Evolutionary conservation across 306 rosid genomes (phyloP).

Genomic region (Cucumis melo): DNA sequence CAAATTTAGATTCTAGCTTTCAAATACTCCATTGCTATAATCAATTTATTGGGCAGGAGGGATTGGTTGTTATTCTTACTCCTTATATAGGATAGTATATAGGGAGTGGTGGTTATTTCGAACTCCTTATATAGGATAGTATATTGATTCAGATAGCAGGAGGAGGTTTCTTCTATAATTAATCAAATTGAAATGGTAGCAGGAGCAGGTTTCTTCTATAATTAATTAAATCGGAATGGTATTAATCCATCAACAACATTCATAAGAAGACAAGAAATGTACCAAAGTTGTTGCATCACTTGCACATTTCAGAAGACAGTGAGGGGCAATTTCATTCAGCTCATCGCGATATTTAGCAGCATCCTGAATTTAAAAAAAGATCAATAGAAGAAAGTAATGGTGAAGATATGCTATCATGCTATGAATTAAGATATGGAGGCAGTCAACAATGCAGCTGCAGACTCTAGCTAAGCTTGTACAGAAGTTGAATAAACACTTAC

Average conservation of each 20-base stretch:
- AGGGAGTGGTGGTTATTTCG: neutral
- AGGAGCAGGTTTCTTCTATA: neutral
- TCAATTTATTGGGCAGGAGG: neutral
- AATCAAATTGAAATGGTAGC: too few relatives aligned
- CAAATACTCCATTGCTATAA: neutral
- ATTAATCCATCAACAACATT: neutral
- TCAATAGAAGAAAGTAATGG: neutral
- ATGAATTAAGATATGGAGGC: neutral
- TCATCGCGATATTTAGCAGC: slow-evolving; percentile 87
- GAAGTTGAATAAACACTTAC: neutral
- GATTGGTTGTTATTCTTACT: neutral
- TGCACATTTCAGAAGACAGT: slow-evolving; percentile 67
- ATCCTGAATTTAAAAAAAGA: slow-evolving; percentile 31
- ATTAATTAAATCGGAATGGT: neutral
- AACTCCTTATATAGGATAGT: neutral
- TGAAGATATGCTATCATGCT: neutral
- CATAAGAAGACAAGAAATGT: slow-evolving; percentile 11
- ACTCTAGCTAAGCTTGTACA: neutral
- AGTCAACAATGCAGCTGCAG: neutral
- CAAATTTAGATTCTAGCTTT: neutral
- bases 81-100: neutral
- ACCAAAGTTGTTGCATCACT: slow-evolving; percentile 91
- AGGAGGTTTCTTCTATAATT: neutral
- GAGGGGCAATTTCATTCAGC: slow-evolving; percentile 62
- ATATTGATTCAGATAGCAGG: neutral